Evolutionary conservation across 2,329 filamentous ascomycete species (phyloP).

Genomic region (Fusarium sulawesiense): DNA sequence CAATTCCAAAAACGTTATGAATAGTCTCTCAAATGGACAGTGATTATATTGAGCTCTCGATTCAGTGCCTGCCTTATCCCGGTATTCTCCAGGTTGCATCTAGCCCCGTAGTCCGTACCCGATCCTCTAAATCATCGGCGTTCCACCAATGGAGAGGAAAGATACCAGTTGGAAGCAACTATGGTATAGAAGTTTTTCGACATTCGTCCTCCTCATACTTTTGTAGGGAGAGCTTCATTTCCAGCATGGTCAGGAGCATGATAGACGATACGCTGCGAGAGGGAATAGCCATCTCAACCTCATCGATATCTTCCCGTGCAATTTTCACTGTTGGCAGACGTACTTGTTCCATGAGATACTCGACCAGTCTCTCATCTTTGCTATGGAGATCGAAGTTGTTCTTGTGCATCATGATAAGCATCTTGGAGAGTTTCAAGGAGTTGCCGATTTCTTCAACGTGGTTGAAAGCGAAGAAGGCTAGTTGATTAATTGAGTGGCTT

Average conservation of each 20-base stretch:
- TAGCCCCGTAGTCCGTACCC: neutral
- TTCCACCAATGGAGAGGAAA: neutral
- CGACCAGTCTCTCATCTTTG: neutral
- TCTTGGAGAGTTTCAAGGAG: neutral
- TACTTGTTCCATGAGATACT: neutral
- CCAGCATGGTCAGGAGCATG: neutral
- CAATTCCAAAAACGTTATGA: neutral
- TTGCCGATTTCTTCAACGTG: neutral
- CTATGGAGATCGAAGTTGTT: neutral
- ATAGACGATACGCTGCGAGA: neutral
- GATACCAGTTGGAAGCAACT: neutral
- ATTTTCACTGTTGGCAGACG: neutral
- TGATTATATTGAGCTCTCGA: neutral
- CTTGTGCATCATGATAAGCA: neutral
- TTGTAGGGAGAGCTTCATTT: neutral
- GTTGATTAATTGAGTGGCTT: fast-evolving
- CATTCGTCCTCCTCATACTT: neutral
- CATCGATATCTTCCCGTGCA: neutral
- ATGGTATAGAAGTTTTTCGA: neutral
- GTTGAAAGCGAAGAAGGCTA: neutral
- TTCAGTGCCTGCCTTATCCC: fast-evolving
- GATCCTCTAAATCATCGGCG: neutral
- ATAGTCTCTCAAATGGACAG: neutral
- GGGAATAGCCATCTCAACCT: neutral
- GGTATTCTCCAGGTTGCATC: neutral